A percentile compares a stretch with the other conserved stretches of the same genome.
These are phyloP conservation scores for Yamadazyma jaroonii DNA, from an alignment of 1,139 yeast species.

Conservation along the genomic window DNA sequence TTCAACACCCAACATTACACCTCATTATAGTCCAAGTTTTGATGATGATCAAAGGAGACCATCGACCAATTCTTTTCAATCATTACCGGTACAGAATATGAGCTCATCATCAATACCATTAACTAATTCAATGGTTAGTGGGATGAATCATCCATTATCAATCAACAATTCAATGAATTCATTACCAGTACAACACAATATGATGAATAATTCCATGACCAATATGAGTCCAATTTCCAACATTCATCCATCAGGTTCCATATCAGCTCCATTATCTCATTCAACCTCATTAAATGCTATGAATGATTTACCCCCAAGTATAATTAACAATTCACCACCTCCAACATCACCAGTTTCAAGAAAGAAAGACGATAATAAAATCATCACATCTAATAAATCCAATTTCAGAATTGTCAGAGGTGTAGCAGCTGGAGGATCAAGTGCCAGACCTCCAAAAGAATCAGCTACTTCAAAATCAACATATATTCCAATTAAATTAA, in stretches of 20 bases:
- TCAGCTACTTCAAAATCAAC: slow-evolving; percentile 28
- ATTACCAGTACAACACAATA: neutral
- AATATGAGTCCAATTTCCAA: neutral
- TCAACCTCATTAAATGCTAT: neutral
- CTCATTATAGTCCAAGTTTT: slow-evolving; percentile 14
- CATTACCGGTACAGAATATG: neutral
- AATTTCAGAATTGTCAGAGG: slow-evolving; percentile 51
- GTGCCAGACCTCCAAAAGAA: slow-evolving; percentile 54
- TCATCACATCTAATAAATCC: slow-evolving; percentile 12
- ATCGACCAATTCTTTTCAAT: neutral
- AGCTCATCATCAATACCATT: neutral
- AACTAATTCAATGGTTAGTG: neutral
- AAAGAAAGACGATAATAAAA: slow-evolving; percentile 14
- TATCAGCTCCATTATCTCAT: neutral
- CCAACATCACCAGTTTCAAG: slow-evolving; percentile 1
- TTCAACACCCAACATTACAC: slow-evolving; percentile 14
- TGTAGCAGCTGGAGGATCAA: slow-evolving; percentile 56
- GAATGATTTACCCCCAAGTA: neutral
- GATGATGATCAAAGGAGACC: slow-evolving; percentile 1
- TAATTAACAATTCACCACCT: neutral
- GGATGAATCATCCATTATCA: no score
- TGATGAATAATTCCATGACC: neutral
- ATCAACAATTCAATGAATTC: neutral
- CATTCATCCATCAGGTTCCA: neutral
- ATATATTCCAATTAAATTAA: slow-evolving; percentile 47